phyloP scores from a whole-genome alignment of 2,329 filamentous ascomycete genomes.

The Thermothelomyces thermophilus region DNA sequence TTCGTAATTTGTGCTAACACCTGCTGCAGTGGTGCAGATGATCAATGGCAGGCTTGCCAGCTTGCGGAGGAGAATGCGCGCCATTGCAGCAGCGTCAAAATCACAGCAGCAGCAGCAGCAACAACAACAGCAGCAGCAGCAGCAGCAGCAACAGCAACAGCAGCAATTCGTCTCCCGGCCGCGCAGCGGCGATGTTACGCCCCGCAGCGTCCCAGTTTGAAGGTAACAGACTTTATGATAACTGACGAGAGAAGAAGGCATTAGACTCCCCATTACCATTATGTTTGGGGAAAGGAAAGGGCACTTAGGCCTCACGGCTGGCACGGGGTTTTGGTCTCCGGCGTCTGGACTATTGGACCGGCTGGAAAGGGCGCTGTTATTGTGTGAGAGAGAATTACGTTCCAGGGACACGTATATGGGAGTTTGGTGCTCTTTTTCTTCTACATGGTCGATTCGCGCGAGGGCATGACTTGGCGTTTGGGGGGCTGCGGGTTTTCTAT shows the following conservation, averaged over 20 bases:
- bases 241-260: constrained; percentile 20
- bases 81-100: constrained; percentile 54
- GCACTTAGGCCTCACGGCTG: constrained; percentile 19
- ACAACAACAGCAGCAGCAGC: neutral
- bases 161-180: constrained; percentile 38
- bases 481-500: neutral
- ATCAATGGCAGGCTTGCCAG: constrained; percentile 48
- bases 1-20: constrained; percentile 21
- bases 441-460: neutral
- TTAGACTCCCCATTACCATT: too few relatives aligned
- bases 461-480: neutral
- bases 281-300: constrained; percentile 4
- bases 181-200: constrained; percentile 50
- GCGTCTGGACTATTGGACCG: neutral
- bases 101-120: constrained; percentile 34
- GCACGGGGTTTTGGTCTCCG: neutral
- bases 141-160: constrained; percentile 26
- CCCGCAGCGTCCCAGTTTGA: constrained; percentile 43
- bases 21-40: constrained; percentile 52
- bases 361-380: neutral
- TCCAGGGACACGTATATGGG: constrained; percentile 5
- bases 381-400: constrained; percentile 3
- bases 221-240: neutral
- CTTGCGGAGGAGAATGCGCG: constrained; percentile 54
- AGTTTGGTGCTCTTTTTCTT: neutral